These are phyloP conservation scores for Alternaria sp. DNA, from an alignment of 2,329 filamentous ascomycete species.

Conservation along the genomic window DNA sequence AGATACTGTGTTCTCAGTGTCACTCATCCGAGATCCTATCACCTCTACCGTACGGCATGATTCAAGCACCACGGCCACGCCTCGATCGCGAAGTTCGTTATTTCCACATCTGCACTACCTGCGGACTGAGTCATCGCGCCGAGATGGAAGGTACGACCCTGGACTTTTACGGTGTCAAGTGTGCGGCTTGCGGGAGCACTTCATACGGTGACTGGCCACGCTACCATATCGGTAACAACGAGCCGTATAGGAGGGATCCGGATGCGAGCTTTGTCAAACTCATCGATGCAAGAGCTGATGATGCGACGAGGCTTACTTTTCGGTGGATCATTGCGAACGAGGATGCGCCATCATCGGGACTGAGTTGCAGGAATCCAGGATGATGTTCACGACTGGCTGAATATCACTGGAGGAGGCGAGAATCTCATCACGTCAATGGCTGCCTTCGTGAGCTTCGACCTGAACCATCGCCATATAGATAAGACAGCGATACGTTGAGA, in stretches of 20 bases:
- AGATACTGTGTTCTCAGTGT: slow-evolving; percentile 9
- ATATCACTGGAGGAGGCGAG: not conserved
- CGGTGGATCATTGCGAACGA: slow-evolving; percentile 9
- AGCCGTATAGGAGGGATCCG: slow-evolving; percentile 22
- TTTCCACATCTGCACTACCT: slow-evolving; percentile 17
- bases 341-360: not conserved
- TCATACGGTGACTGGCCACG: slow-evolving; percentile 23
- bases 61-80: slow-evolving; percentile 3
- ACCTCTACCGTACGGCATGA: slow-evolving; percentile 17
- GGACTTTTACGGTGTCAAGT: slow-evolving; percentile 17
- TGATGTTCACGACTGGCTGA: not conserved
- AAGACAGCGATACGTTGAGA: not conserved
- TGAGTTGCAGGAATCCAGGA: not conserved
- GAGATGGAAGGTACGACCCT: slow-evolving; percentile 17
- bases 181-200: slow-evolving; percentile 11
- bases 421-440: not conserved
- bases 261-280: slow-evolving; percentile 17
- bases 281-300: slow-evolving; percentile 12
- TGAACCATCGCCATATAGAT: not conserved
- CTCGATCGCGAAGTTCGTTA: slow-evolving; percentile 13
- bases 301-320: slow-evolving; percentile 12
- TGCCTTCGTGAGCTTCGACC: not conserved
- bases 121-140: slow-evolving; percentile 22
- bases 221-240: slow-evolving; percentile 17
- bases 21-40: slow-evolving; percentile 18